These are phyloP conservation scores for Niebla homalea DNA, from an alignment of 495 filamentous ascomycete genomes.

Conservation along the genomic window DNA sequence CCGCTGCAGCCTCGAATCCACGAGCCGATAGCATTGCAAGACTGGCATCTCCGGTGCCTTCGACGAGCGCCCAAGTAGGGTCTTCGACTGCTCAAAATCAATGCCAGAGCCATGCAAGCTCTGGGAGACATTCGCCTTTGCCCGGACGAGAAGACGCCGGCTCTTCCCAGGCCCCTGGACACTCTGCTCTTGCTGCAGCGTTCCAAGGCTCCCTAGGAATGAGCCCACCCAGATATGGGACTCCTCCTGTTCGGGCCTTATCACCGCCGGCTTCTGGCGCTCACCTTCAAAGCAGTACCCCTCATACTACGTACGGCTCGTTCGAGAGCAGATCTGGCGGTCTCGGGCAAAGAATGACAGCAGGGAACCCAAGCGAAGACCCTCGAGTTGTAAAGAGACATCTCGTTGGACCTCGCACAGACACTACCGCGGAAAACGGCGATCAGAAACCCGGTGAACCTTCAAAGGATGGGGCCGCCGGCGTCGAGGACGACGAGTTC, in stretches of 20 bases:
- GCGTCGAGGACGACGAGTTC: slow-evolving; percentile 63
- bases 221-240: slow-evolving; percentile 35
- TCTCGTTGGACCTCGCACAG: slow-evolving; percentile 54
- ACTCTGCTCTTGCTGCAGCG: slow-evolving; percentile 65
- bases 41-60: slow-evolving; percentile 55
- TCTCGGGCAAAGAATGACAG: slow-evolving; percentile 22
- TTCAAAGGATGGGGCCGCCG: slow-evolving; percentile 30
- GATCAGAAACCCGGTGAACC: slow-evolving; percentile 26
- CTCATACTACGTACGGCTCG: slow-evolving; percentile 63
- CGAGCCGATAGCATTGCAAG: slow-evolving; percentile 59
- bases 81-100: slow-evolving; percentile 34
- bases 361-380: slow-evolving; percentile 50
- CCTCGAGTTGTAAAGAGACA: slow-evolving; percentile 71
- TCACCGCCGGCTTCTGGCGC: slow-evolving; percentile 38
- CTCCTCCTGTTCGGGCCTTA: slow-evolving; percentile 39
- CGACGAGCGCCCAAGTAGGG: slow-evolving; percentile 32
- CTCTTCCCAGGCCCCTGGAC: slow-evolving; percentile 49
- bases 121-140: slow-evolving; percentile 33
- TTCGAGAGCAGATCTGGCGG: slow-evolving; percentile 49
- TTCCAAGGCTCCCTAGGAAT: slow-evolving; percentile 50
- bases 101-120: slow-evolving; percentile 22
- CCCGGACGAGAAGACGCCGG: slow-evolving; percentile 35
- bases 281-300: slow-evolving; percentile 32
- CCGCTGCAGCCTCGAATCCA: slow-evolving; percentile 31
- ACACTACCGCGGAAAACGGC: slow-evolving; percentile 7